A percentile compares a stretch with the other conserved stretches of the same genome.
Evolutionary conservation across 2,329 filamentous ascomycete genomes (phyloP).

Genomic region (Venturia effusa): DNA sequence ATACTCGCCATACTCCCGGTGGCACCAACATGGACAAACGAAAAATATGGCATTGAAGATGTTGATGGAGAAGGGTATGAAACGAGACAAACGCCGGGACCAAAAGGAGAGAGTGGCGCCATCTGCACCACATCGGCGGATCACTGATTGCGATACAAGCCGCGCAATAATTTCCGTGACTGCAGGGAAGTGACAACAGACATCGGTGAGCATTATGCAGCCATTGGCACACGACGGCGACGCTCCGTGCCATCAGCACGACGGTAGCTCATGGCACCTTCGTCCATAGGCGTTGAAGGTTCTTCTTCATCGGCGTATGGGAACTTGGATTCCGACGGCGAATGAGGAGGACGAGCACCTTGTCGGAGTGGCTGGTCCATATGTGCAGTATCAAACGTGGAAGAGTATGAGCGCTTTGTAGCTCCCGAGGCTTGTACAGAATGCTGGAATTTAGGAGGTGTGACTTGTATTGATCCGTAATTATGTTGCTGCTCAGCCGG

Average conservation of each 20-base stretch:
- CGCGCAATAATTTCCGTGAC: not conserved
- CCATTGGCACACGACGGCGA: slow-evolving; percentile 7
- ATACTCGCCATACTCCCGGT: not conserved
- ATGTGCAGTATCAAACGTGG: slow-evolving; percentile 34
- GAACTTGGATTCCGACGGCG: slow-evolving; percentile 14
- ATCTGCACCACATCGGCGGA: not conserved
- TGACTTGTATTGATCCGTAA: not conserved
- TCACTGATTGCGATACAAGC: not conserved
- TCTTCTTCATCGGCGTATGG: slow-evolving; percentile 22
- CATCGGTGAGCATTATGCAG: not conserved
- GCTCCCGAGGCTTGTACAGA: slow-evolving; percentile 18
- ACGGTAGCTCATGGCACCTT: slow-evolving; percentile 34
- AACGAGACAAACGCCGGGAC: not conserved
- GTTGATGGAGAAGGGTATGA: not conserved
- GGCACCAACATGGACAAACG: not conserved
- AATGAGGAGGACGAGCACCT: slow-evolving; percentile 31
- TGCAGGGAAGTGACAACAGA: not conserved
- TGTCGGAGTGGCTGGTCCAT: slow-evolving; percentile 32
- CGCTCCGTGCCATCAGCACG: slow-evolving; percentile 32
- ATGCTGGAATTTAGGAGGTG: slow-evolving; percentile 6
- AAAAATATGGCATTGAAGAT: not conserved
- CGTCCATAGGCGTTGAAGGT: slow-evolving; percentile 23
- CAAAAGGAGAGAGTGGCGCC: not conserved
- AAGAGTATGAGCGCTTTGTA: slow-evolving; percentile 35
- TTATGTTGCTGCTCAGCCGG: not conserved